Evolutionary conservation across 371 early-diverging fungal genomes (phyloP).

Genomic region (Umbelopsis sp.): DNA sequence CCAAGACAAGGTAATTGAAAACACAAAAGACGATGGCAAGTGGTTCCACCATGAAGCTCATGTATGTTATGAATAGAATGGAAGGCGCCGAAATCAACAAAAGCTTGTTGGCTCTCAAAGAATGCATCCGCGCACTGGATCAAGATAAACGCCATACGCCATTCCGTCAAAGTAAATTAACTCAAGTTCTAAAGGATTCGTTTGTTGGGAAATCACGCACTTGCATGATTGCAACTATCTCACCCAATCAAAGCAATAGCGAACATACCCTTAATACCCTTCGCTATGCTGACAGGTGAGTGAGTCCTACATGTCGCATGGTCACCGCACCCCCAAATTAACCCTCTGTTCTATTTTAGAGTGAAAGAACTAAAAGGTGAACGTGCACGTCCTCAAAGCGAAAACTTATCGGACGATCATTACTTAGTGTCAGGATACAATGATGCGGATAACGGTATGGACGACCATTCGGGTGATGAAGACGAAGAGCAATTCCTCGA

Average conservation of each 20-base stretch:
- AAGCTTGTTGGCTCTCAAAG: conserved; percentile 95
- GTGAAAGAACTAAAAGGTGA: conserved; percentile 85
- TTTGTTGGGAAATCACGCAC: conserved; percentile 97
- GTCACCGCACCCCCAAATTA: neutral
- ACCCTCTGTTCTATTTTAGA: conserved; percentile 34
- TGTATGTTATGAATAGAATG: conserved; percentile 58
- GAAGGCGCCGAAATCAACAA: conserved; percentile 99
- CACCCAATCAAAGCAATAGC: conserved; percentile 88
- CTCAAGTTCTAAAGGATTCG: conserved; percentile 97
- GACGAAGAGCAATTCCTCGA: conserved; percentile 37
- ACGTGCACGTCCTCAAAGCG: conserved; percentile 25
- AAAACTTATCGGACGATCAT: conserved; percentile 26
- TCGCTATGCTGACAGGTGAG: conserved; percentile 93
- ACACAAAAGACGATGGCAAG: no score
- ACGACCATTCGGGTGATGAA: conserved; percentile 38
- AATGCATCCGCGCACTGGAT: conserved; percentile 97
- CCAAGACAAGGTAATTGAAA: conserved; percentile 71
- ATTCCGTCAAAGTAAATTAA: conserved; percentile 97
- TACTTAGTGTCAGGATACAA: conserved; percentile 7
- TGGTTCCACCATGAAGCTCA: no score
- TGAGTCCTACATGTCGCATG: neutral
- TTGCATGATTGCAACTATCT: conserved; percentile 97
- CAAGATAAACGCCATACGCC: conserved; percentile 93
- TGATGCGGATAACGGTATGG: conserved; percentile 20
- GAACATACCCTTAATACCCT: conserved; percentile 99